These are phyloP conservation scores for Perkinsus marinus DNA, from an alignment of 169 alveolate species.

Conservation along the genomic window DNA sequence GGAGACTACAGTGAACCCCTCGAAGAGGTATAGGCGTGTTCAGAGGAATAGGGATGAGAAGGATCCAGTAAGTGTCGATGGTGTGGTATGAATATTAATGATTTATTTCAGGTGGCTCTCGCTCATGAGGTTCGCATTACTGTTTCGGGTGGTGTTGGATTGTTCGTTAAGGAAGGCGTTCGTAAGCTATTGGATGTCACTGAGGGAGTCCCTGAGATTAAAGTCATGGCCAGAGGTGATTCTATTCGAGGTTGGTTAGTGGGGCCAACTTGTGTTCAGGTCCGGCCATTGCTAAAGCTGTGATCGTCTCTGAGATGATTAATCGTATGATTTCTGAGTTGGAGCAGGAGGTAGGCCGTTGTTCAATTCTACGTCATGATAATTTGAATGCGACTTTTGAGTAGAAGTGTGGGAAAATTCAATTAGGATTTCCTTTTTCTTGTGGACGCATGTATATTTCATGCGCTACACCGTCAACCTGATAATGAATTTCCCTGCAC, in stretches of 20 bases:
- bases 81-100: not conserved
- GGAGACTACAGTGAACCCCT: not conserved
- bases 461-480: too few species aligned
- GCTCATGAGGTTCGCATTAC: not conserved
- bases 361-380: too few species aligned
- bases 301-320: not conserved
- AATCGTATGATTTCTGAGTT: not conserved
- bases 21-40: not conserved
- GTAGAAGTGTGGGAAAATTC: too few species aligned
- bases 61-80: not conserved
- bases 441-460: too few species aligned
- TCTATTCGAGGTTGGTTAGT: not conserved
- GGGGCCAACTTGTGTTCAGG: not conserved
- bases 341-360: not conserved
- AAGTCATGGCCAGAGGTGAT: not conserved
- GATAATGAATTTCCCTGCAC: too few species aligned
- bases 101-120: not conserved
- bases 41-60: not conserved
- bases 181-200: not conserved
- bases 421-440: too few species aligned
- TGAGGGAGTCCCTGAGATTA: not conserved
- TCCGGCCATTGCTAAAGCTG: not conserved
- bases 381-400: too few species aligned
- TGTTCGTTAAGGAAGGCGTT: not conserved
- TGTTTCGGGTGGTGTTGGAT: not conserved